A percentile compares a stretch with the other conserved stretches of the same genome.
These are phyloP conservation scores for Penicillium longicatenatum DNA, from an alignment of 495 filamentous ascomycete genomes.

Conservation along the genomic window DNA sequence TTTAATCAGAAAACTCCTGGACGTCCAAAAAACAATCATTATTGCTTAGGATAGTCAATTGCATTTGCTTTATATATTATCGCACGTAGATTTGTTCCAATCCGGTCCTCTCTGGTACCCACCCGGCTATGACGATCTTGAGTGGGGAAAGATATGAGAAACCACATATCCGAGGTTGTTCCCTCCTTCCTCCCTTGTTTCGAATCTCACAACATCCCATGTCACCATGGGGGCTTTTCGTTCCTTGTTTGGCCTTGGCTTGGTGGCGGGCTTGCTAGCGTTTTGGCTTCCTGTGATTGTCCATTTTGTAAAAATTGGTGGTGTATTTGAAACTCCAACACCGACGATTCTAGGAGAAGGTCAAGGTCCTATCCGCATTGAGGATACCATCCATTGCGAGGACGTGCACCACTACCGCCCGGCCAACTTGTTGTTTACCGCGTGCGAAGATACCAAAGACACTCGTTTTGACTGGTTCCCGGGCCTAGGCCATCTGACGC, in stretches of 20 bases:
- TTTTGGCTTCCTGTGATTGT: slow-evolving; percentile 33
- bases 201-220: neutral
- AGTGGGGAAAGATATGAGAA: neutral
- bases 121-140: neutral
- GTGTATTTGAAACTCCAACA: slow-evolving; percentile 30
- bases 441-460: slow-evolving; percentile 51
- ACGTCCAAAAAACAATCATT: slow-evolving; percentile 9
- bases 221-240: slow-evolving; percentile 26
- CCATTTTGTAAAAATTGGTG: slow-evolving; percentile 32
- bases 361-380: slow-evolving; percentile 41
- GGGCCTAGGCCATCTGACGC: slow-evolving; percentile 41
- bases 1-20: no score
- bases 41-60: slow-evolving; percentile 10
- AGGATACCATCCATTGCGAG: slow-evolving; percentile 59
- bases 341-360: slow-evolving; percentile 35
- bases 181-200: neutral
- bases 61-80: neutral
- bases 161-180: neutral
- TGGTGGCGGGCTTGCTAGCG: slow-evolving; percentile 37
- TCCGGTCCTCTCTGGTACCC: no score
- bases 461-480: slow-evolving; percentile 60
- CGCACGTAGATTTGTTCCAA: no score
- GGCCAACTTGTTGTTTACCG: slow-evolving; percentile 54
- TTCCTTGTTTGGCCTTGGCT: slow-evolving; percentile 29
- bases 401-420: slow-evolving; percentile 59